Percentiles rank a stretch among this genome's conserved stretches.
Conservation (phyloP, 306 rosid genomes). For the Trifolium dubium region DNA sequence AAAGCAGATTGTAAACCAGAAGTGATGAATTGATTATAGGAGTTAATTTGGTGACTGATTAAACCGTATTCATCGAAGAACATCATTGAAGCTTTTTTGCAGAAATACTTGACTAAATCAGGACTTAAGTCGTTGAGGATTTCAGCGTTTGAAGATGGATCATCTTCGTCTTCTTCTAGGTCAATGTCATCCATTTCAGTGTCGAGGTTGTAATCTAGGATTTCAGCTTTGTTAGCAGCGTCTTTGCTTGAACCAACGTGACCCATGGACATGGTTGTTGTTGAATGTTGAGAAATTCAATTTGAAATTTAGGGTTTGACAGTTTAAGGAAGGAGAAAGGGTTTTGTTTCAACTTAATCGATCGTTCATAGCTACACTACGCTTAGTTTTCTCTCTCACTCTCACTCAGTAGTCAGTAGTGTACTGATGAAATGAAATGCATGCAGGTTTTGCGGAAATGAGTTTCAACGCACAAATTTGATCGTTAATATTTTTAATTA, state of each 20-base stretch:
- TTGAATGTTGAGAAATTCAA: conserved; percentile 20
- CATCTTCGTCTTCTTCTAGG: not conserved
- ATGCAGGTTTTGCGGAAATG: not conserved
- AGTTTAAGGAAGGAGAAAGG: conserved; percentile 9
- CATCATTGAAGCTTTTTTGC: conserved; percentile 58
- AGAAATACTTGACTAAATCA: conserved; percentile 41
- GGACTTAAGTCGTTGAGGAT: conserved; percentile 53
- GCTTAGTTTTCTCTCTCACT: too few species aligned
- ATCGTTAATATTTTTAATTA: too few species aligned
- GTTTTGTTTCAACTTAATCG: not conserved
- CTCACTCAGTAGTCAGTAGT: not conserved
- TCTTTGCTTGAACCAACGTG: conserved; percentile 62
- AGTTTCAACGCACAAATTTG: too few species aligned
- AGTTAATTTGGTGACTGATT: conserved; percentile 87
- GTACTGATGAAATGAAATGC: not conserved
- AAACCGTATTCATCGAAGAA: conserved; percentile 75
- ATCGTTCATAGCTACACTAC: too few species aligned
- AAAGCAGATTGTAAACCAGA: conserved; percentile 64
- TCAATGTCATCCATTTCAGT: conserved; percentile 30
- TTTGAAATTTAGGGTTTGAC: not conserved
- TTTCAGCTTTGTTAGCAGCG: conserved; percentile 32
- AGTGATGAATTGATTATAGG: conserved; percentile 65
- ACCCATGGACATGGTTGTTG: too few species aligned
- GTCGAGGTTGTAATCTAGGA: conserved; percentile 19
- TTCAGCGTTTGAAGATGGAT: not conserved